Conservation (phyloP, 106 monocot genomes). For the Platanthera zijinensis region DNA sequence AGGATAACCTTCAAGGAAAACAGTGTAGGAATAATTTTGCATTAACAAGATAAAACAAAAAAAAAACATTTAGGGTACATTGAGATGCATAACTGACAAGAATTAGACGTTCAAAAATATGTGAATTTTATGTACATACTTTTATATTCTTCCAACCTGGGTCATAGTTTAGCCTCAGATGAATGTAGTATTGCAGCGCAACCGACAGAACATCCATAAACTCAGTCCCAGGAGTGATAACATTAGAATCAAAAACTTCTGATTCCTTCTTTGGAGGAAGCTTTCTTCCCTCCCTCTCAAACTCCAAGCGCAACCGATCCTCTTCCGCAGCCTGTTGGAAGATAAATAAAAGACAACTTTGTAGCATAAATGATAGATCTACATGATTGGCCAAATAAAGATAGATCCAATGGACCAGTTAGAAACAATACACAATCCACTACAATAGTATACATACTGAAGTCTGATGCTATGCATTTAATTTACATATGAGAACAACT, state of each 20-base stretch:
- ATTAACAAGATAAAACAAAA: neutral
- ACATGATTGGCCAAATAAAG: too few relatives aligned
- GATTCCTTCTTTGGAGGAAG: slow-evolving; percentile 93
- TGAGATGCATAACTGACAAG: neutral
- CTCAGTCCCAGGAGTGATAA: slow-evolving; percentile 97
- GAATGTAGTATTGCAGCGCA: slow-evolving; percentile 88
- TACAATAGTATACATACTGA: neutral
- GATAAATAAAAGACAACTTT: neutral
- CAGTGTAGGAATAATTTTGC: slow-evolving; percentile 15
- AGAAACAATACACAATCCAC: too few relatives aligned
- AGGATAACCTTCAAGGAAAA: slow-evolving; percentile 83
- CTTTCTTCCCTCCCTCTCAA: slow-evolving; percentile 91
- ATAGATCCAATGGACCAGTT: too few relatives aligned
- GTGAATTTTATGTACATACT: slow-evolving; percentile 27
- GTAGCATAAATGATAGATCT: too few relatives aligned
- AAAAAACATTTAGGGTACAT: neutral
- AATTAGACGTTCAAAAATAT: neutral
- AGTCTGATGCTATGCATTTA: neutral
- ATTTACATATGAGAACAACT: neutral
- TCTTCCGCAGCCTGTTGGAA: slow-evolving; percentile 75
- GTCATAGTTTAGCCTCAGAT: slow-evolving; percentile 79
- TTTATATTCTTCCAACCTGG: slow-evolving; percentile 90
- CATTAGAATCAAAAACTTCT: slow-evolving; percentile 87
- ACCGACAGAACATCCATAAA: slow-evolving; percentile 86
- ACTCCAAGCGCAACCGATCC: slow-evolving; percentile 69